A percentile compares a stretch with the other conserved stretches of the same genome.
Evolutionary conservation across 129 eudicot species (phyloP).

Genomic region (Smallanthus sonchifolius): DNA sequence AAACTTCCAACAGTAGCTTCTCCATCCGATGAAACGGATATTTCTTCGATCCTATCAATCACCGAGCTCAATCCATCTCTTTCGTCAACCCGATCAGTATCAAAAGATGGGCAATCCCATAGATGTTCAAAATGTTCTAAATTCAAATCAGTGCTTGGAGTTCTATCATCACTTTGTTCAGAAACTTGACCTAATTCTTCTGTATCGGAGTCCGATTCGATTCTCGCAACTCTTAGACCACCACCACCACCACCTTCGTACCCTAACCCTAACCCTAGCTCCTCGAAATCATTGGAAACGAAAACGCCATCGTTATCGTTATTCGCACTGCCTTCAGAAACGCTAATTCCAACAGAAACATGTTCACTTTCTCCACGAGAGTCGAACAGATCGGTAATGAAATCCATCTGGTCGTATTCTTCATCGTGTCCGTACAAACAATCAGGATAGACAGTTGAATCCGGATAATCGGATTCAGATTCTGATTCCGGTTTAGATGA

Average conservation of each 20-base stretch:
- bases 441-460: conserved; percentile 32
- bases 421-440: conserved; percentile 40
- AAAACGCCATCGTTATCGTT: conserved; percentile 13
- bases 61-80: conserved; percentile 45
- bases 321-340: conserved; percentile 11
- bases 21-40: conserved; percentile 42
- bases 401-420: conserved; percentile 57
- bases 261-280: conserved; percentile 37
- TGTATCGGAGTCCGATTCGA: conserved; percentile 62
- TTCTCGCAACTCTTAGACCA: conserved; percentile 55
- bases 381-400: conserved; percentile 63
- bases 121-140: conserved; percentile 33
- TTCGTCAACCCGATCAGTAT: conserved; percentile 50
- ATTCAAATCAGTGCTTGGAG: conserved; percentile 4
- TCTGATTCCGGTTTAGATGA: conserved; percentile 28
- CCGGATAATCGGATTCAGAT: conserved; percentile 30
- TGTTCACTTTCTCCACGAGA: conserved; percentile 27
- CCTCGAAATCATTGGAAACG: conserved; percentile 31
- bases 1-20: conserved; percentile 36
- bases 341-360: conserved; percentile 16
- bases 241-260: conserved; percentile 22
- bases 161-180: conserved; percentile 20
- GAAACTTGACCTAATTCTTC: conserved; percentile 48
- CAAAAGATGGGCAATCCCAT: conserved; percentile 37
- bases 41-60: conserved; percentile 63